Percentiles rank a stretch among this genome's conserved stretches.
phyloP scores from a whole-genome alignment of 257 asterid species.

The Solanum gandarillasii region DNA sequence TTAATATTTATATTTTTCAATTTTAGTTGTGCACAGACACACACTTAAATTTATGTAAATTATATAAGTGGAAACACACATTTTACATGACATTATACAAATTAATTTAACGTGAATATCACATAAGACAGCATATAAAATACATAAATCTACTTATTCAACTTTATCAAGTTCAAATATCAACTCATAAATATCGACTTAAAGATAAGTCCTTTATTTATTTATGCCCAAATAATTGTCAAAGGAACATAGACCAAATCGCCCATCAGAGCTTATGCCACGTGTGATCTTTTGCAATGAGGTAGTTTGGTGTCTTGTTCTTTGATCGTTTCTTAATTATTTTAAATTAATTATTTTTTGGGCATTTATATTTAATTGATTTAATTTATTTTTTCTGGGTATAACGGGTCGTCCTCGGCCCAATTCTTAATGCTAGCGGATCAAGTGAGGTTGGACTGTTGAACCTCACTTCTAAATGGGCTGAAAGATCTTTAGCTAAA shows the following conservation, averaged over 20 bases:
- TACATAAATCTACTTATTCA: accelerated
- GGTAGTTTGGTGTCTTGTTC: not conserved
- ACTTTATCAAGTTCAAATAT: no score
- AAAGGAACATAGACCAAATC: not conserved
- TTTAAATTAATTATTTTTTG: not conserved
- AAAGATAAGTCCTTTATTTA: no score
- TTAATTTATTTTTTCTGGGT: not conserved
- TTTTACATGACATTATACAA: not conserved
- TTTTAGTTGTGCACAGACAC: accelerated
- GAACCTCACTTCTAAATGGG: not conserved
- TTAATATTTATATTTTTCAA: no score
- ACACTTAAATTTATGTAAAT: not conserved
- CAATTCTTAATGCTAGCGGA: not conserved
- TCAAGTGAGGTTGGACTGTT: not conserved
- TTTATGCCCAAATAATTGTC: not conserved
- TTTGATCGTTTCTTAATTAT: not conserved
- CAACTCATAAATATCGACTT: no score
- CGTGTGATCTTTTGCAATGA: not conserved
- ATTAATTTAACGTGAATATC: accelerated
- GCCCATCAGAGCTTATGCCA: not conserved
- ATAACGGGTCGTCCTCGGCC: not conserved
- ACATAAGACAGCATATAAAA: no score
- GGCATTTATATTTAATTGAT: not conserved
- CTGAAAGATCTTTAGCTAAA: not conserved
- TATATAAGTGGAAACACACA: accelerated